Conservation (phyloP, 164 flowering plant species). For the Santalum album region DNA sequence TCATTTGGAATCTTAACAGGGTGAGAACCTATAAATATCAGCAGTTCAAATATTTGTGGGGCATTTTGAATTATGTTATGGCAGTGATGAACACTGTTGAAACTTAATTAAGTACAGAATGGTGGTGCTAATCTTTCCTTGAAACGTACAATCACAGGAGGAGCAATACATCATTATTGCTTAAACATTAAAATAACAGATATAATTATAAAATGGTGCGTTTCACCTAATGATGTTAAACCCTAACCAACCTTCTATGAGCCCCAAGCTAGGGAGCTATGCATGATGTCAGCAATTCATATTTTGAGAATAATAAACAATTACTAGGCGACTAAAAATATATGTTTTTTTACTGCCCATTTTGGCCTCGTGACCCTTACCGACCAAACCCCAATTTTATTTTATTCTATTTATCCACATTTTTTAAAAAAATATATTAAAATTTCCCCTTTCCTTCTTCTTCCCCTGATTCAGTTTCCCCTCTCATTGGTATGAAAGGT, state of each 20-base stretch:
- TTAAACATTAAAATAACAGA: conserved; percentile 1
- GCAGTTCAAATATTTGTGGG: too few relatives aligned
- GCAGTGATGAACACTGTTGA: too few relatives aligned
- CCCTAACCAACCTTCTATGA: conserved; percentile 17
- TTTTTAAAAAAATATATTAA: too few relatives aligned
- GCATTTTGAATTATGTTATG: too few relatives aligned
- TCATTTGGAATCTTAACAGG: not conserved
- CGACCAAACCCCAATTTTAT: conserved; percentile 17
- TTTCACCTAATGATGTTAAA: conserved; percentile 33
- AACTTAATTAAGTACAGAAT: too few relatives aligned
- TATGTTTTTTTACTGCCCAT: conserved; percentile 12
- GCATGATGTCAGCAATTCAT: too few relatives aligned
- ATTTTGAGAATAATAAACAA: too few relatives aligned
- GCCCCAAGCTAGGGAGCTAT: too few relatives aligned
- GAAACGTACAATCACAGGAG: conserved; percentile 7
- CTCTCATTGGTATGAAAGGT: conserved; percentile 27
- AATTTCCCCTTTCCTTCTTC: too few relatives aligned
- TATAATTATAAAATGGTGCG: conserved; percentile 11
- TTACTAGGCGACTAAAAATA: too few relatives aligned
- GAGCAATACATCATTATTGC: conserved; percentile 13
- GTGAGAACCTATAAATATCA: too few relatives aligned
- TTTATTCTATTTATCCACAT: conserved; percentile 1
- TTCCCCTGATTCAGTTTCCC: too few relatives aligned
- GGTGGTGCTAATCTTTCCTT: conserved; percentile 6
- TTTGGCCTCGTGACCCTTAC: conserved; percentile 17